phyloP scores from a whole-genome alignment of 768 basidiomycete species.

The Podaxis sp. region DNA sequence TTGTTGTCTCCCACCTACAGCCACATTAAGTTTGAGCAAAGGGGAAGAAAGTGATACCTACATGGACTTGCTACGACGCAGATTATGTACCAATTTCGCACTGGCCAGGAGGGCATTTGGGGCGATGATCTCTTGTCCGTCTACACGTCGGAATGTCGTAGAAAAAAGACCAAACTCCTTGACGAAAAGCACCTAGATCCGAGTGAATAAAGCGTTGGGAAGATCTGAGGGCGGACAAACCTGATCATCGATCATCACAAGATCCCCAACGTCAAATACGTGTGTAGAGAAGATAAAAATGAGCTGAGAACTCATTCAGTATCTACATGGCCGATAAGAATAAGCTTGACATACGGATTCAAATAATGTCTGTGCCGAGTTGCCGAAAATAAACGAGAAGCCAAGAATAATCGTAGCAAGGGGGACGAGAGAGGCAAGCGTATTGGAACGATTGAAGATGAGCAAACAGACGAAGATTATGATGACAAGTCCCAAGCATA shows the following conservation, averaged over 20 bases:
- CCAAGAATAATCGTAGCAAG: conserved; percentile 79
- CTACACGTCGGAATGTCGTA: conserved; percentile 76
- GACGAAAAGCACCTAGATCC: conserved; percentile 47
- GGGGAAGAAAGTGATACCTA: conserved; percentile 29
- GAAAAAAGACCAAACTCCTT: conserved; percentile 81
- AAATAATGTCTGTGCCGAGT: conserved; percentile 77
- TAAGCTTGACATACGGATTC: conserved; percentile 55
- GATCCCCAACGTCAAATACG: conserved; percentile 82
- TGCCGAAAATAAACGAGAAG: conserved; percentile 84
- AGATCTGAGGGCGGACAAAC: conserved; percentile 27
- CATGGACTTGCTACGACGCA: conserved; percentile 76
- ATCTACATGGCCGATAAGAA: background rate
- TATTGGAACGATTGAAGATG: conserved; percentile 69
- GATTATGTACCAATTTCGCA: conserved; percentile 76
- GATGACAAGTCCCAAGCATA: conserved; percentile 54
- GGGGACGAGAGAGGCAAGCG: conserved; percentile 72
- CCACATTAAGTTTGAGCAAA: background rate
- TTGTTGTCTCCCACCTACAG: conserved; percentile 66
- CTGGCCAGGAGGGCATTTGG: conserved; percentile 73
- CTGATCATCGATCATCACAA: conserved; percentile 80
- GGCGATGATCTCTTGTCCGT: conserved; percentile 78
- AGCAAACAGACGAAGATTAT: conserved; percentile 71
- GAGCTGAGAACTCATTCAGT: conserved; percentile 39
- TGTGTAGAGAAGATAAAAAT: conserved; percentile 87
- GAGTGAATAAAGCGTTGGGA: background rate